Evolutionary conservation across 495 filamentous ascomycete genomes (phyloP).

Genomic region (Oidiodendron maius): DNA sequence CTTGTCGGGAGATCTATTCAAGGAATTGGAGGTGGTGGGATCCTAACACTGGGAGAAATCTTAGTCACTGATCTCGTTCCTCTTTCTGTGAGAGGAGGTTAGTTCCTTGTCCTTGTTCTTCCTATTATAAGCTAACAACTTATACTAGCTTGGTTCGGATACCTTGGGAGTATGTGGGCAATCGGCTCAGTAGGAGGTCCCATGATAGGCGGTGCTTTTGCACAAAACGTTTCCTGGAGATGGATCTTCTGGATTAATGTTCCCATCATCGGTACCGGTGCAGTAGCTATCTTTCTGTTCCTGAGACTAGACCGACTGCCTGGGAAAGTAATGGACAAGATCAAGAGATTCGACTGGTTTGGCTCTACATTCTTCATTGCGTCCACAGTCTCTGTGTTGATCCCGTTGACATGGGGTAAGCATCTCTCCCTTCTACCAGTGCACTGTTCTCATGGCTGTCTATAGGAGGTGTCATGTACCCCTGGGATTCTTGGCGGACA

Average conservation of each 20-base stretch:
- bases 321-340: constrained; percentile 32
- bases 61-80: constrained; percentile 61
- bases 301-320: constrained; percentile 26
- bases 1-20: constrained; percentile 62
- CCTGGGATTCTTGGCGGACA: constrained; percentile 48
- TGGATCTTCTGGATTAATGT: constrained; percentile 47
- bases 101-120: constrained; percentile 33
- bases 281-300: constrained; percentile 33
- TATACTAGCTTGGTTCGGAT: constrained; percentile 25
- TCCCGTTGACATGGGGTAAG: constrained; percentile 37
- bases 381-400: constrained; percentile 37
- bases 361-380: constrained; percentile 50
- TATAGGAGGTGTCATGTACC: constrained; percentile 45
- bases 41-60: constrained; percentile 57
- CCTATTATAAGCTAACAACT: constrained; percentile 22
- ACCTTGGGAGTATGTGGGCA: constrained; percentile 48
- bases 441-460: neutral
- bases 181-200: constrained; percentile 64
- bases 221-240: constrained; percentile 56
- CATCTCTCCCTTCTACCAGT: neutral
- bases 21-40: constrained; percentile 67
- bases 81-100: constrained; percentile 36
- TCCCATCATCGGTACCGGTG: constrained; percentile 33
- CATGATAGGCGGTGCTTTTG: constrained; percentile 62
- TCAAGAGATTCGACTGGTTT: constrained; percentile 53